Evolutionary conservation across 2,329 filamentous ascomycete genomes (phyloP), one percentile per base, ranked within the genome.

Genomic region (Cladosporium sp.): DNA sequence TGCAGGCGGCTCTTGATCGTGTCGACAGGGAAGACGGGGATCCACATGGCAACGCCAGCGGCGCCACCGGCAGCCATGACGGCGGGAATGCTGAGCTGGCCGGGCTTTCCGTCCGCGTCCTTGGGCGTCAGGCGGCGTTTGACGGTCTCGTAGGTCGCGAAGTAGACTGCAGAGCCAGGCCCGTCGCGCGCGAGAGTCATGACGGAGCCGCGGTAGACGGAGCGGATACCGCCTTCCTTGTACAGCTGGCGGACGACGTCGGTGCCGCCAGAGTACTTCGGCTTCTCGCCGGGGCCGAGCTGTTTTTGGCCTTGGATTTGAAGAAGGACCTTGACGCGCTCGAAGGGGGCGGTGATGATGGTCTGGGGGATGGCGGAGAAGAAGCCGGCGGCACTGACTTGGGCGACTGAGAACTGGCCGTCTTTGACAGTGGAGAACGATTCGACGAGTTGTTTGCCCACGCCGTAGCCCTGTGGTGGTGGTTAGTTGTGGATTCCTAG

Each of bases 321-420:
- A 1, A 99, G 89, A 69, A 99, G 93, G 65, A 99, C 94, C 82
- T 99, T 99, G 73, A 99, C 93, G 75, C 95, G 94, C 85, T 99
- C 95, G 78, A 99, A 98, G 67, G 95, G 95, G 5, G 95, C 95
- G n/a, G 95, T 98, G 82, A 99, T 97, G 79, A 92, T 81, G 4
- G 95, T 99, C 92, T 96, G 96, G 74, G 95, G 95, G 67, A 99
- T 91, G 67, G 95, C 95, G 76, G 92, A 96, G 86, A 99, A 96
- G 87, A 97, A 97, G 69, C 95, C 95, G 16, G 95, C 95, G 40
- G 92, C 87, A 37, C 92, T 95, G 80, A 96, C 89, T 79, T 99
- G 95, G 52, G 84, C 90, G 75, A 97, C 93, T 66, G 89, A 88
- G 81, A 91, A 92, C 72, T 89, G 86, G 62, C 86, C 83, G 78